phyloP scores from a whole-genome alignment of 176 grass and related monocot genomes.

The Musa acuminata region DNA sequence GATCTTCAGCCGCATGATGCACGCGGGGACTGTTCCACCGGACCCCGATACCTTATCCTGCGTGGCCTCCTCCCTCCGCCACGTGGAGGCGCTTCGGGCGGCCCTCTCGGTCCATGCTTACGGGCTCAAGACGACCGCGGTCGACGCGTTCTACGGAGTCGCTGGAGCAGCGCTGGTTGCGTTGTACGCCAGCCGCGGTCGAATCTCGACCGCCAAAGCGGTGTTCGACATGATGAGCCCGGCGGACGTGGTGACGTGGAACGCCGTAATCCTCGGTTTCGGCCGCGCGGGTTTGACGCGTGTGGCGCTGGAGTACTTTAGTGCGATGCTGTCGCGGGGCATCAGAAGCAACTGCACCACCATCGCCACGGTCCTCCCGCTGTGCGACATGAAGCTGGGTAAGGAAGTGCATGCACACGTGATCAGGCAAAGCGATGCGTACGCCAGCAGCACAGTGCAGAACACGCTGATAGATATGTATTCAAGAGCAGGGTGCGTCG shows the following conservation, averaged over 20 bases:
- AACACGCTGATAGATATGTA: conserved; percentile 68
- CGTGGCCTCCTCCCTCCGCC: conserved; percentile 47
- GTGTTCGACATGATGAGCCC: conserved; percentile 35
- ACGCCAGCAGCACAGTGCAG: conserved; percentile 15
- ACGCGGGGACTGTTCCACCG: conserved; percentile 18
- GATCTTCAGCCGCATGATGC: conserved; percentile 32
- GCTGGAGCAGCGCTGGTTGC: conserved; percentile 60
- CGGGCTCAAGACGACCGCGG: conserved; percentile 31
- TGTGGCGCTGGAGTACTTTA: conserved; percentile 39
- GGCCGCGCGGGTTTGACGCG: conserved; percentile 15
- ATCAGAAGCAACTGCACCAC: conserved; percentile 40
- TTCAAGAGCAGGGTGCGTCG: conserved; percentile 33
- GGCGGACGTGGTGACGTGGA: conserved; percentile 60
- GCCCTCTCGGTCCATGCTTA: conserved; percentile 44
- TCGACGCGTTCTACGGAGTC: conserved; percentile 34
- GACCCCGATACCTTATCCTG: conserved; percentile 53
- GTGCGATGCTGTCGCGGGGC: conserved; percentile 34
- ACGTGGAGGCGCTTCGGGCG: conserved; percentile 18
- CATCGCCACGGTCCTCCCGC: conserved; percentile 28
- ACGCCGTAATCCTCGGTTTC: conserved; percentile 42
- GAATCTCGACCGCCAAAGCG: conserved; percentile 24
- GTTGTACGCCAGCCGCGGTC: conserved; percentile 35
- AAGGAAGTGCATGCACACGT: conserved; percentile 53
- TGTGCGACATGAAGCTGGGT: conserved; percentile 38
- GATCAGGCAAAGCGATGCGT: conserved; percentile 3